Conservation (phyloP, 805 yeast genomes). For the Candida parachauliodes region DNA sequence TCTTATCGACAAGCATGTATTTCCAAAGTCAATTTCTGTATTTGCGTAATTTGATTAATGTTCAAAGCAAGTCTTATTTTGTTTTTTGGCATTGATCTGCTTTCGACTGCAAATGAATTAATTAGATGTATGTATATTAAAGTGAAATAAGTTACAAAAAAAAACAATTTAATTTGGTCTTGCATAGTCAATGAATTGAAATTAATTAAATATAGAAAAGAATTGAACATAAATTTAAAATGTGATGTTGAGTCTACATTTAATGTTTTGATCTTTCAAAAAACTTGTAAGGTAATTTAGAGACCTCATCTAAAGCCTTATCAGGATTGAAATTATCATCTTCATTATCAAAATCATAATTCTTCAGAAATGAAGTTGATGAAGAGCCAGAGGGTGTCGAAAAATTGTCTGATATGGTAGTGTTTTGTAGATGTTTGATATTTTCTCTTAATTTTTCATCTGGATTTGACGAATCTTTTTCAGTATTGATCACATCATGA, state of each 20-base stretch:
- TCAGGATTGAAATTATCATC: conserved; percentile 20
- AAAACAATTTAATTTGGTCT: too few relatives aligned
- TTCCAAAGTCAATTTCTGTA: too few relatives aligned
- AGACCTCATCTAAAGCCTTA: conserved; percentile 22
- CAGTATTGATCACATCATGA: conserved; percentile 4
- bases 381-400: conserved; percentile 5
- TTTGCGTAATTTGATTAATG: too few relatives aligned
- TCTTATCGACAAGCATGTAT: too few relatives aligned
- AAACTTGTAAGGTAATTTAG: conserved; percentile 23
- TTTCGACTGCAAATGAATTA: too few relatives aligned
- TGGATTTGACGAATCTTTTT: conserved; percentile 5
- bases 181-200: background rate
- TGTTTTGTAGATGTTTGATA: conserved; percentile 10
- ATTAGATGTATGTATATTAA: too few relatives aligned
- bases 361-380: conserved; percentile 7
- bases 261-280: conserved; percentile 17
- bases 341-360: conserved; percentile 12
- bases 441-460: conserved; percentile 9
- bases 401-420: conserved; percentile 7
- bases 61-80: too few relatives aligned
- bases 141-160: too few relatives aligned
- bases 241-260: conserved; percentile 9
- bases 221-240: too few relatives aligned
- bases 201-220: too few relatives aligned
- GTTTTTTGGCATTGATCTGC: too few relatives aligned